phyloP scores from a whole-genome alignment of 75 land plant species.

The Ceratopteris richardii region DNA sequence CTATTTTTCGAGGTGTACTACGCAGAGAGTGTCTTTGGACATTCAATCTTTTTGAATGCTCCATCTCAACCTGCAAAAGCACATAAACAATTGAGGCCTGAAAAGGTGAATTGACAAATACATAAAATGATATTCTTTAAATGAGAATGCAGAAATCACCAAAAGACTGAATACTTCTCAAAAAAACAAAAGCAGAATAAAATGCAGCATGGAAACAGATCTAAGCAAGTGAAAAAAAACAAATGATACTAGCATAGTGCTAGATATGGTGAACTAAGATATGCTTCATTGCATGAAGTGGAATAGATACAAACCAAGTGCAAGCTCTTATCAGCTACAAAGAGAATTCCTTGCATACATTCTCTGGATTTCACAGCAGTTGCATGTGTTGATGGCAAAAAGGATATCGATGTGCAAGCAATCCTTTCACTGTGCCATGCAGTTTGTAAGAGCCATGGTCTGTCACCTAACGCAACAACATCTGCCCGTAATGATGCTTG shows the following conservation, averaged over 20 bases:
- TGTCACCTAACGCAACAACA: constrained; percentile 86
- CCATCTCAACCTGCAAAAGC: constrained; percentile 80
- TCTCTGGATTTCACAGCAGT: constrained; percentile 74
- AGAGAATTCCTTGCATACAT: constrained; percentile 81
- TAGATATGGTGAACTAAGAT: too few species aligned
- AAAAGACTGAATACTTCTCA: too few species aligned
- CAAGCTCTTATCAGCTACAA: constrained; percentile 82
- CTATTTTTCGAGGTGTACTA: constrained; percentile 65
- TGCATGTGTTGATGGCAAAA: constrained; percentile 85
- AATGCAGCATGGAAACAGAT: too few species aligned
- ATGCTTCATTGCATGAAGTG: too few species aligned
- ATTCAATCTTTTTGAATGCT: constrained; percentile 75
- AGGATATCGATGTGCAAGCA: constrained; percentile 86
- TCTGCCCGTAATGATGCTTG: constrained; percentile 64
- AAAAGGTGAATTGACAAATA: background rate
- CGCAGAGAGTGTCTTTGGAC: constrained; percentile 69
- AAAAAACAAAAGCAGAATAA: too few species aligned
- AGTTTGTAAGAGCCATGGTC: constrained; percentile 92
- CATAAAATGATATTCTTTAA: background rate
- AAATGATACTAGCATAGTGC: too few species aligned
- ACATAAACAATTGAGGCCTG: background rate
- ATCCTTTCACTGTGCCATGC: constrained; percentile 81
- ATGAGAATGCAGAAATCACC: background rate
- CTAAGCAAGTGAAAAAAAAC: too few species aligned
- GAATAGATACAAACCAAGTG: constrained; percentile 56